A percentile compares a stretch with the other conserved stretches of the same genome.
These are phyloP conservation scores for Phenoliferia sp. DNA, from an alignment of 1,284 basidiomycete species.

Conservation along the genomic window DNA sequence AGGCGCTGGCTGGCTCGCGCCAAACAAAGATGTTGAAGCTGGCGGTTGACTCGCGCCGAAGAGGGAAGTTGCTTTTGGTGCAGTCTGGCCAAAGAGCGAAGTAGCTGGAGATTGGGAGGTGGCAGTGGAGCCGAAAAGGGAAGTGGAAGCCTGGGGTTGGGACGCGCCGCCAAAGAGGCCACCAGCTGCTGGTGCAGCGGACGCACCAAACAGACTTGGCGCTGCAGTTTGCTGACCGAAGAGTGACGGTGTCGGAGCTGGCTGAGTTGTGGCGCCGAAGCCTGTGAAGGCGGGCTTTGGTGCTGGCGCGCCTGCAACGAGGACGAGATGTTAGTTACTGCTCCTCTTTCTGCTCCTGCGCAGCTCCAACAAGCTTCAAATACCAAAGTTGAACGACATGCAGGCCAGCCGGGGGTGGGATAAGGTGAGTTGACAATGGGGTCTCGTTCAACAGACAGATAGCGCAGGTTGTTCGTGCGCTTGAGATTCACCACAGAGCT, in stretches of 20 bases:
- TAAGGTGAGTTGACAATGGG: neutral
- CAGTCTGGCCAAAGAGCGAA: neutral
- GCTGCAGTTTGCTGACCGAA: neutral
- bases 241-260: neutral
- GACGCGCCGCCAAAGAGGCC: constrained; percentile 17
- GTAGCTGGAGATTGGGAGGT: constrained; percentile 1
- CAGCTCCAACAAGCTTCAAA: neutral
- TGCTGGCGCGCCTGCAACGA: neutral
- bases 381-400: neutral
- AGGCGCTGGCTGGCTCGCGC: constrained; percentile 5
- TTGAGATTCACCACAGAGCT: too few species aligned
- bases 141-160: neutral
- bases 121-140: constrained; percentile 7
- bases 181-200: constrained; percentile 1
- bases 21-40: constrained; percentile 1
- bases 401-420: neutral
- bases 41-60: constrained; percentile 1
- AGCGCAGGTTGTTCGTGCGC: too few species aligned
- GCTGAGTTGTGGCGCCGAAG: neutral
- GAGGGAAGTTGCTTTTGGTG: neutral
- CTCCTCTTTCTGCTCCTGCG: too few species aligned
- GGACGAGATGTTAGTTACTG: neutral
- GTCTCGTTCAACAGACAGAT: too few species aligned
- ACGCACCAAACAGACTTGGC: constrained; percentile 7
- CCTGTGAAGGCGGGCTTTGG: neutral